Base-by-base conservation (phyloP, 257 asterid species). In the Coffea canephora region DNA sequence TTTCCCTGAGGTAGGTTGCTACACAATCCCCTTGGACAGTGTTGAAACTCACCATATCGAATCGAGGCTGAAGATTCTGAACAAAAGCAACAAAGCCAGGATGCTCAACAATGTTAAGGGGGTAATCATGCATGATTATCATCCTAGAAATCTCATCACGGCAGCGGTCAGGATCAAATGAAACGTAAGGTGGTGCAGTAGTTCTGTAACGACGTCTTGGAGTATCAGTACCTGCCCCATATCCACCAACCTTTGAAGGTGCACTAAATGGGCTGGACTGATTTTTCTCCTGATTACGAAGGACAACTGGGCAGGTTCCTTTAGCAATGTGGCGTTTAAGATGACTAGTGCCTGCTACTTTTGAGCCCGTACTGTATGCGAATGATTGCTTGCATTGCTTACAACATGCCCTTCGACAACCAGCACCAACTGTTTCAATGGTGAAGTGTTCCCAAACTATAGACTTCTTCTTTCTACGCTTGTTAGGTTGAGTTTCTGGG, bases 401-500 rank as follows among this genome's bases (percentile, higher is more conserved):
- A 81, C 99, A 96, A 88, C 87, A 93, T 0, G 98, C 99, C 83
- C 97, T 89, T 82, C 99, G 84, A 71, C 89, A 86, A 57, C 97
- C 98, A 75, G 88, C 83, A 50, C 96, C 90, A 6, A 92, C 88
- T 4, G 89, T 84, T 80, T 96, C 97, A 18, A 96, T 94, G 16
- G 98, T 94, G 89, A 96, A 96, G 84, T 96, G 96, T 82, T 96
- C 99, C 99, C 99, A 96, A 25, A 96, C 99, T 4, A 96, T 79
- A 1, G 99, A 96, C 85, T 94, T 92, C 97, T 94, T 96, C 84
- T 94, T 94, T 84, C 98, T 79, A 13, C 98, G 96, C 84, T 84
- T 87, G 82, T 71, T 73, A 3, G 75, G 84, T 46, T 73, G 89
- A 65, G 84, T 62, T 74, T 83, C 88, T 7, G 81, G 71, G 19